Conservation (phyloP, 139 green algal genomes). For the Micractinium sp. region DNA sequence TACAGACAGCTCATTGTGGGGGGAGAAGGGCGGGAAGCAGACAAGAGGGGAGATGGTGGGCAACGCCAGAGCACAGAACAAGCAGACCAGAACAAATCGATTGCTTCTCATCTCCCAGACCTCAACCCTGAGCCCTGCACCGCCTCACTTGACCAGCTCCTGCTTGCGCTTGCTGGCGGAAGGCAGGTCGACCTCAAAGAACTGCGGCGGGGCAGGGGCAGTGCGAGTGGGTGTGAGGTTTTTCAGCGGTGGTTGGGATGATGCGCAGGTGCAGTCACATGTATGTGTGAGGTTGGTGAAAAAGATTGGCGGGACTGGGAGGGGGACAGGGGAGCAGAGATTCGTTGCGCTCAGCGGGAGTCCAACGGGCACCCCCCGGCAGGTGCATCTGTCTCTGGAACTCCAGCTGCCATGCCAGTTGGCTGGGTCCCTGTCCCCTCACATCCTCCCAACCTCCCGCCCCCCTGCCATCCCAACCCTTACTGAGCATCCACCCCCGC, state of each 20-base stretch:
- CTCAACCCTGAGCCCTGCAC: background rate
- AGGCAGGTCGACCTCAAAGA: slow-evolving; percentile 77
- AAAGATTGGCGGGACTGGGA: too few species aligned
- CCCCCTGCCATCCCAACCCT: too few species aligned
- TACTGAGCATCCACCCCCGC: background rate
- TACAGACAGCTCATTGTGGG: background rate
- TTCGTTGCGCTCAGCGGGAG: too few species aligned
- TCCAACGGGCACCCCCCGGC: too few species aligned
- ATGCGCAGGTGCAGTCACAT: background rate
- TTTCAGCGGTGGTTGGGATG: background rate
- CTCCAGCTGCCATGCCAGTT: too few species aligned
- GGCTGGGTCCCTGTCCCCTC: too few species aligned
- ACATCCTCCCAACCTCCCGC: too few species aligned
- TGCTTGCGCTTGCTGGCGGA: slow-evolving; percentile 61
- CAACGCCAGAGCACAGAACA: background rate
- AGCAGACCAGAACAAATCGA: background rate
- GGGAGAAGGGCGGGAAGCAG: background rate
- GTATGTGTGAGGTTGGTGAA: background rate
- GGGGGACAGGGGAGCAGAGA: too few species aligned
- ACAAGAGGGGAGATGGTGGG: background rate
- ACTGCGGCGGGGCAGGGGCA: slow-evolving; percentile 12
- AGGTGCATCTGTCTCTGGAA: too few species aligned
- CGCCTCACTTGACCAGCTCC: slow-evolving; percentile 52
- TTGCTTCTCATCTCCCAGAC: too few species aligned
- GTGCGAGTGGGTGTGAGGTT: background rate